Base-by-base conservation (phyloP, 805 yeast genomes). In the Pichia paraexigua region DNA sequence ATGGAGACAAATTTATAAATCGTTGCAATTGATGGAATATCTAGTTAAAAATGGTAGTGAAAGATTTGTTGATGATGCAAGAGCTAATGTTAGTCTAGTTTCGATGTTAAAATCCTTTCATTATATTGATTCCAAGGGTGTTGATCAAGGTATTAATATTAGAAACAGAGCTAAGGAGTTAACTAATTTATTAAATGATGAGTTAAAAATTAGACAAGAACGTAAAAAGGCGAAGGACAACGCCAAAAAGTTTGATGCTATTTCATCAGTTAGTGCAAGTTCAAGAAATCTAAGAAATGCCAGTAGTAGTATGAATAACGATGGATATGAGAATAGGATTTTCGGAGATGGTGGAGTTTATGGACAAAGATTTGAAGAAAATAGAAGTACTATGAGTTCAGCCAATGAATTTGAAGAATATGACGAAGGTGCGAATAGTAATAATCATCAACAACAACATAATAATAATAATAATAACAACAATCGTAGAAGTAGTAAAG, bases 1-100 rank as follows among this genome's bases (percentile, higher is more conserved):
- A 70, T 94, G 99, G 99, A 82, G 99, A 65, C 99, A 94, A 68
- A 92, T 94, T 58, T 94, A 94, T 73, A 94, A 94, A 71, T 83
- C 97, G 4, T 75, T 94, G 61, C 97, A 91, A 66, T 76, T 94
- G 67, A 77, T 92, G 67, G 99, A 94, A 62, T 94, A 88, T 66
- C 75, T 94, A 60, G 78, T 94, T 57, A 88, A 88, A 67, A 87
- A 92, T 63, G 99, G 99, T 1, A 80, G 94, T 28, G 99, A 94
- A 69, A 77, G 97, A 54, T 89, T 94, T 58, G 94, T 94, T 53
- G 99, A 94, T 69, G 97, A 92, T 58, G 89, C 95, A 8, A 78
- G 97, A 53, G 80, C 92, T 18, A 92, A 90, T 66, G 65, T 87
- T 53, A 45, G 55, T 22, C 32, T 57, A 11, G 82, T 94, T 53